Percentiles rank a stretch among this genome's conserved stretches.
These are phyloP conservation scores for Friedmanniomyces simplex DNA, from an alignment of 495 filamentous ascomycete genomes.

Conservation along the genomic window DNA sequence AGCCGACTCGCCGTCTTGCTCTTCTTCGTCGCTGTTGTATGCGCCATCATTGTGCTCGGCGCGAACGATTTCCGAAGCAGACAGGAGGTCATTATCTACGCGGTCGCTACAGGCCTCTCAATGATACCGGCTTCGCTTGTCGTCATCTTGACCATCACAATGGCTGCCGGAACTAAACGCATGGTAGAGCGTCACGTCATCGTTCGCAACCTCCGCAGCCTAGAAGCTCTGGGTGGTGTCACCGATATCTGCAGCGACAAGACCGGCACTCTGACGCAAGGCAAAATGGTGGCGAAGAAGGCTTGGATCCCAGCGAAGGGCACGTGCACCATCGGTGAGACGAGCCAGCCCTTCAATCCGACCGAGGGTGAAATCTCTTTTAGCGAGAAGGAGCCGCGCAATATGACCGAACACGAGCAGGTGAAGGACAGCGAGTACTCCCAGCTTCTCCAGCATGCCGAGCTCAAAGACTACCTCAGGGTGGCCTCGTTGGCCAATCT, in stretches of 20 bases:
- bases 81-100: slow-evolving; percentile 61
- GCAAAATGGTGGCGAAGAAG: slow-evolving; percentile 43
- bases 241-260: slow-evolving; percentile 61
- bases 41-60: slow-evolving; percentile 59
- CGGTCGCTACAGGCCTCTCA: slow-evolving; percentile 36
- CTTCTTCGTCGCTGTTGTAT: slow-evolving; percentile 58
- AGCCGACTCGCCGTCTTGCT: slow-evolving; percentile 60
- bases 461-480: slow-evolving; percentile 25
- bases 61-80: slow-evolving; percentile 50
- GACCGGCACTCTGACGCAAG: slow-evolving; percentile 58
- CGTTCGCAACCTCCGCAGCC: not conserved
- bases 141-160: slow-evolving; percentile 60
- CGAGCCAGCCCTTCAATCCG: slow-evolving; percentile 28
- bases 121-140: slow-evolving; percentile 64
- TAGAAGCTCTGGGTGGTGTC: slow-evolving; percentile 60
- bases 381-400: slow-evolving; percentile 13
- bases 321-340: slow-evolving; percentile 30
- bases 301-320: slow-evolving; percentile 40
- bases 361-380: slow-evolving; percentile 27
- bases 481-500: slow-evolving; percentile 33
- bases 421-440: slow-evolving; percentile 26
- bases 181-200: slow-evolving; percentile 6
- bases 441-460: slow-evolving; percentile 29
- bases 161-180: slow-evolving; percentile 54
- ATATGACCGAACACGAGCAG: slow-evolving; percentile 22